Conservation (phyloP, 2,329 filamentous ascomycete species). For the Plectosphaerella cucumerina region DNA sequence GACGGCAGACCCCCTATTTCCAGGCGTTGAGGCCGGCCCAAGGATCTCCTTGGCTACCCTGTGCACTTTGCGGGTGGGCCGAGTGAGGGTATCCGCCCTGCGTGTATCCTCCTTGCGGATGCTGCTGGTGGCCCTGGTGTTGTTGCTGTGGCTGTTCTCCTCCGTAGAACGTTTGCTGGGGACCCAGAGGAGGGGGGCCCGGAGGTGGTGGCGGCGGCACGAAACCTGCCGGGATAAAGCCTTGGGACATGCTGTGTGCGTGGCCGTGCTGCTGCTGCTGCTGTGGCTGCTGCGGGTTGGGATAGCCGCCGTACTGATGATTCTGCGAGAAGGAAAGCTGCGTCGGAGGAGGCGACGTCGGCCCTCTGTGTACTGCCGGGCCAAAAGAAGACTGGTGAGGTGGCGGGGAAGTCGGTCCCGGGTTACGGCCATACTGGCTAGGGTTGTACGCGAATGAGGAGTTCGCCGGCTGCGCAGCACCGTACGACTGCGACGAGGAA, state of each 20-base stretch:
- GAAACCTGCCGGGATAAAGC: conserved; percentile 51
- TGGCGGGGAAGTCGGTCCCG: conserved; percentile 57
- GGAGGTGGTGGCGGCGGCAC: conserved; percentile 62
- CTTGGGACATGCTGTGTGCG: conserved; percentile 31
- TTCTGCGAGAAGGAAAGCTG: conserved; percentile 42
- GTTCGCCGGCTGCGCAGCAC: conserved; percentile 29
- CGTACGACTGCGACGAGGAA: conserved; percentile 27
- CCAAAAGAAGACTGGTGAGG: conserved; percentile 54
- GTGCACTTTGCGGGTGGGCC: conserved; percentile 24
- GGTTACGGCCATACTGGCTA: conserved; percentile 53
- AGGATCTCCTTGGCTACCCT: conserved; percentile 32
- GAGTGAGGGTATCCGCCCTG: conserved; percentile 21
- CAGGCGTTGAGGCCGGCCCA: conserved; percentile 50
- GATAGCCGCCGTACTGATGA: conserved; percentile 27
- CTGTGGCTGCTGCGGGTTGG: conserved; percentile 21
- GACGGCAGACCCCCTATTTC: conserved; percentile 33
- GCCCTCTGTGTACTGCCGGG: conserved; percentile 30
- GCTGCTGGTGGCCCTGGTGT: conserved; percentile 22
- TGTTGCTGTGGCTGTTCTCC: conserved; percentile 25
- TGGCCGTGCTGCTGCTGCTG: conserved; percentile 35
- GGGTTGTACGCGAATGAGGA: conserved; percentile 51
- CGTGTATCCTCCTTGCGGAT: conserved; percentile 25
- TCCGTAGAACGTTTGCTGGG: conserved; percentile 57
- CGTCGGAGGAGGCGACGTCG: conserved; percentile 54
- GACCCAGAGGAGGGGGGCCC: conserved; percentile 56